A percentile compares a stretch with the other conserved stretches of the same genome.
These are phyloP conservation scores for Phtheirospermum japonicum DNA, from an alignment of 257 asterid genomes.

Conservation along the genomic window DNA sequence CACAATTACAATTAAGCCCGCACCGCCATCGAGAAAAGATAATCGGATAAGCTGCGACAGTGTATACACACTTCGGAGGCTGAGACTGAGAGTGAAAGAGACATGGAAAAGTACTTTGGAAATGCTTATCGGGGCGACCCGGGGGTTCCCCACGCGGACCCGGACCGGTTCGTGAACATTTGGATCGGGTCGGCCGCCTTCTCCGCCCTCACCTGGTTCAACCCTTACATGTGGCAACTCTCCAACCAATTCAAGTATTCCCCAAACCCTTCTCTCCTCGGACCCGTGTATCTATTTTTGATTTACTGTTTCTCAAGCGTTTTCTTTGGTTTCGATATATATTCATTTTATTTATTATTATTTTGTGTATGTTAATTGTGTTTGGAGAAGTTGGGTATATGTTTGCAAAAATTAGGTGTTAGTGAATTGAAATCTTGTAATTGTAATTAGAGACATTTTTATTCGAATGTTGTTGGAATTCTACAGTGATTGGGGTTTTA, in stretches of 20 bases:
- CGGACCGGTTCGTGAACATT: constrained; percentile 55
- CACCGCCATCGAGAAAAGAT: not conserved
- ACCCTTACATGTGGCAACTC: constrained; percentile 90
- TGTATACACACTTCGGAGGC: not conserved
- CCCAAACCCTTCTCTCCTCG: not conserved
- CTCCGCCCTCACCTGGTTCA: constrained; percentile 67
- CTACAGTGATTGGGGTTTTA: too few relatives aligned
- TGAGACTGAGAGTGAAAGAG: constrained; percentile 1
- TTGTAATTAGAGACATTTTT: too few relatives aligned
- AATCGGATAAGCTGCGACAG: constrained; percentile 34
- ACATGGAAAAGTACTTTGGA: constrained; percentile 93
- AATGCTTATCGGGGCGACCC: constrained; percentile 95
- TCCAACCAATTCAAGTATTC: constrained; percentile 70
- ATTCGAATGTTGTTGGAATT: too few relatives aligned
- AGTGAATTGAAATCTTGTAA: too few relatives aligned
- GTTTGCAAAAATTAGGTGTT: too few relatives aligned
- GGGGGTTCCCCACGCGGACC: constrained; percentile 81
- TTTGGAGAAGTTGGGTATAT: too few relatives aligned
- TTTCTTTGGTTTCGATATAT: too few relatives aligned
- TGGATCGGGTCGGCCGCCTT: constrained; percentile 76
- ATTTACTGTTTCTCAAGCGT: too few relatives aligned
- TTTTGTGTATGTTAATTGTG: too few relatives aligned
- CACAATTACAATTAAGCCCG: too few relatives aligned
- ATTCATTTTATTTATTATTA: too few relatives aligned
- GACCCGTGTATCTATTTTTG: not conserved